Percentiles rank a stretch among this genome's conserved stretches.
phyloP scores from a whole-genome alignment of 345 rosid genomes.

The Laguncularia racemosa region DNA sequence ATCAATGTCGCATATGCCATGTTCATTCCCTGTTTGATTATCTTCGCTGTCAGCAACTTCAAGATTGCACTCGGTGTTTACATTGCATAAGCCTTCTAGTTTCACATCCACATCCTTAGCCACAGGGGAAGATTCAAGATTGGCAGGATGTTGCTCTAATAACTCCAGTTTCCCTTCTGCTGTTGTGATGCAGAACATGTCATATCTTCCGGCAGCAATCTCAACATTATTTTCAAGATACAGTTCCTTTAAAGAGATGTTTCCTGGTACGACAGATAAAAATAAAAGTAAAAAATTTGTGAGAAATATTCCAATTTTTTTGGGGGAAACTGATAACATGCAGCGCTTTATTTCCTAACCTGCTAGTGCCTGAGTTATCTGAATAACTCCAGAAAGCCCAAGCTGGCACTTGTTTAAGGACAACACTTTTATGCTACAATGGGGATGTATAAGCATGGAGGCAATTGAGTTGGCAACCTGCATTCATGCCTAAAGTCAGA shows the following conservation, averaged over 20 bases:
- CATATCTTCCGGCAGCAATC: conserved; percentile 13
- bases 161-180: conserved; percentile 15
- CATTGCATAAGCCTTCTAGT: conserved; percentile 23
- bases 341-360: conserved; percentile 30
- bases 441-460: conserved; percentile 51
- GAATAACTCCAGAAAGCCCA: conserved; percentile 56
- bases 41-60: conserved; percentile 96
- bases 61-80: conserved; percentile 31
- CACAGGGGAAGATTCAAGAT: conserved; percentile 15
- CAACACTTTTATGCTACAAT: conserved; percentile 54
- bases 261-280: conserved; percentile 33
- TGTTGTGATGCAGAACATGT: neutral
- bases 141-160: conserved; percentile 12
- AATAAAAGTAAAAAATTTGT: conserved; percentile 1
- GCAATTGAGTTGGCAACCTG: conserved; percentile 63
- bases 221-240: conserved; percentile 50
- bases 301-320: neutral
- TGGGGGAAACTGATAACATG: neutral
- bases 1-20: conserved; percentile 26
- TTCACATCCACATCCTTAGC: conserved; percentile 17
- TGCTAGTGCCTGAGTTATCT: conserved; percentile 61
- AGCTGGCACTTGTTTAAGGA: conserved; percentile 65
- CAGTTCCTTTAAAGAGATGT: conserved; percentile 65
- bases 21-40: conserved; percentile 22
- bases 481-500: conserved; percentile 10